phyloP scores from a whole-genome alignment of 2,329 filamentous ascomycete species.

The Oidium heveae region DNA sequence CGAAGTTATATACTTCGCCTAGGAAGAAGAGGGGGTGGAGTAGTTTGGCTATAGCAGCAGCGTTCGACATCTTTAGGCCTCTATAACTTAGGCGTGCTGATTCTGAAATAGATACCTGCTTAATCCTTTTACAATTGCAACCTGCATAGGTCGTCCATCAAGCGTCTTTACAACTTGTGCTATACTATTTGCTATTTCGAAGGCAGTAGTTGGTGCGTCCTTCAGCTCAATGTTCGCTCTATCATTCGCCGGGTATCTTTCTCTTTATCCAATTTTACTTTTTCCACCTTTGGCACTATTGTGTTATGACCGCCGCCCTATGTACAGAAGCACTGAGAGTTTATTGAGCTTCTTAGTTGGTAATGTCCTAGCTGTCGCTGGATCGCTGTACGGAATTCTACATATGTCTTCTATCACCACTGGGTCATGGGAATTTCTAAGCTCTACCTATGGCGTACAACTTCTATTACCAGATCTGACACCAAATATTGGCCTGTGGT shows the following conservation, averaged over 20 bases:
- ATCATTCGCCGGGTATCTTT: constrained; percentile 70
- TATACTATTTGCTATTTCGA: constrained; percentile 60
- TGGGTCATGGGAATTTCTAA: constrained; percentile 67
- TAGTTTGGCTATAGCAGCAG: constrained; percentile 50
- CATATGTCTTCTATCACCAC: constrained; percentile 48
- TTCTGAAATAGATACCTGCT: constrained; percentile 46
- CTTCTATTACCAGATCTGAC: constrained; percentile 77
- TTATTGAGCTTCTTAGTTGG: constrained; percentile 25
- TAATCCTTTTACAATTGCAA: constrained; percentile 80
- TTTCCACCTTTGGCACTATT: constrained; percentile 62
- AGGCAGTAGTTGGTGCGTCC: constrained; percentile 48
- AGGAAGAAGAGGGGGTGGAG: constrained; percentile 52
- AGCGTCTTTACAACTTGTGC: constrained; percentile 73
- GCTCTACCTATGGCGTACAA: constrained; percentile 80
- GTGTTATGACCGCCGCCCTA: constrained; percentile 37
- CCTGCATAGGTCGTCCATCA: constrained; percentile 73
- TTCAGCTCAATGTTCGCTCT: constrained; percentile 63
- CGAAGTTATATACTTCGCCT: constrained; percentile 53
- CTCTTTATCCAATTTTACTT: constrained; percentile 72
- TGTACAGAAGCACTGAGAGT: constrained; percentile 14
- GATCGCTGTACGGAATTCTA: constrained; percentile 35
- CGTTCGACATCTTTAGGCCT: constrained; percentile 24
- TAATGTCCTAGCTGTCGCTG: constrained; percentile 26
- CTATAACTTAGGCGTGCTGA: constrained; percentile 2
- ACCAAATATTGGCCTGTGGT: constrained; percentile 91